Evolutionary conservation across 2,329 filamentous ascomycete genomes (phyloP).

Genomic region (Magnaporthales sp.): DNA sequence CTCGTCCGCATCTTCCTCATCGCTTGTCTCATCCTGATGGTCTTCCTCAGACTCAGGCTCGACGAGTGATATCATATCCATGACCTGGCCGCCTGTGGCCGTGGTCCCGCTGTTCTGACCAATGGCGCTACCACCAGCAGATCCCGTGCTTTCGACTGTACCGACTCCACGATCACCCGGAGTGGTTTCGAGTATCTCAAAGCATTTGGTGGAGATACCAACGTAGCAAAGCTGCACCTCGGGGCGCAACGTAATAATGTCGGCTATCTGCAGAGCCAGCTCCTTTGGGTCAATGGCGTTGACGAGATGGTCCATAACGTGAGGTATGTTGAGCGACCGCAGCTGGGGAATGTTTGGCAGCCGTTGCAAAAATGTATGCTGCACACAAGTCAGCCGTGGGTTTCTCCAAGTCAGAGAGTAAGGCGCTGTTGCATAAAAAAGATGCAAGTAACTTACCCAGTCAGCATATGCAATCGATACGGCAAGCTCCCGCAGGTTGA

Average conservation of each 20-base stretch:
- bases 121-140: slow-evolving; percentile 10
- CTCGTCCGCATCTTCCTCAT: slow-evolving; percentile 35
- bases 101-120: slow-evolving; percentile 7
- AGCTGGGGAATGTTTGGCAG: slow-evolving; percentile 64
- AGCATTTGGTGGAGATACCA: slow-evolving; percentile 69
- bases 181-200: slow-evolving; percentile 65
- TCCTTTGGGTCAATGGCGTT: slow-evolving; percentile 50
- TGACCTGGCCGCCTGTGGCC: slow-evolving; percentile 5
- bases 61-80: slow-evolving; percentile 3
- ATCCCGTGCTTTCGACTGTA: slow-evolving; percentile 9
- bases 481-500: slow-evolving; percentile 59
- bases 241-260: slow-evolving; percentile 67
- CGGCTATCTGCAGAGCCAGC: slow-evolving; percentile 66
- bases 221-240: slow-evolving; percentile 73
- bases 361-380: slow-evolving; percentile 73
- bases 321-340: slow-evolving; percentile 33
- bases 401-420: background rate
- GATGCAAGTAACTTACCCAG: slow-evolving; percentile 52
- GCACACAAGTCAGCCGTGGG: slow-evolving; percentile 11
- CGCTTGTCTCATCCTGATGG: slow-evolving; percentile 32
- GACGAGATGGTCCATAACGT: slow-evolving; percentile 14
- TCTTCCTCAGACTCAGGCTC: slow-evolving; percentile 25
- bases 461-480: slow-evolving; percentile 66
- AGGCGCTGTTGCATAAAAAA: background rate
- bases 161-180: slow-evolving; percentile 30